Conservation (phyloP, 345 rosid species). For the Pistacia integerrima region DNA sequence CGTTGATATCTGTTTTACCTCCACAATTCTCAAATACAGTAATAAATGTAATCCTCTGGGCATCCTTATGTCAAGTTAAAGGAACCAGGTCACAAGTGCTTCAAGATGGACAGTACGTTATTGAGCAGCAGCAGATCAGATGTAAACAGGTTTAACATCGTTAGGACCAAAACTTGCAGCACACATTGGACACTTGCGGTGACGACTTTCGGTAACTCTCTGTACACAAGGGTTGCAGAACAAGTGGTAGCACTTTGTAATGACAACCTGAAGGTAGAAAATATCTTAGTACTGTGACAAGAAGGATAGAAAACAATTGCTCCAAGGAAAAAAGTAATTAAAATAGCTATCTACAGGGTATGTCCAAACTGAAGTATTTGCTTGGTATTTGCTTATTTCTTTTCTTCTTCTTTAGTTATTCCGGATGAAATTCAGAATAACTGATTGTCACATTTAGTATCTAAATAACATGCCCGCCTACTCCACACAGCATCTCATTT, state of each 20-base stretch:
- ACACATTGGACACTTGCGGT: conserved; percentile 87
- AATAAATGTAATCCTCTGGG: conserved; percentile 22
- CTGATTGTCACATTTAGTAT: neutral
- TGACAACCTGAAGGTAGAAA: conserved; percentile 65
- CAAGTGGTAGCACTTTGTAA: conserved; percentile 93
- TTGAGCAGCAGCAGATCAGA: conserved; percentile 39
- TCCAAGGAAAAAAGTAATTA: neutral
- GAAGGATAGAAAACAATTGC: neutral
- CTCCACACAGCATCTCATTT: neutral
- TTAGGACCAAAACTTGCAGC: conserved; percentile 81
- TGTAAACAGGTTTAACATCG: conserved; percentile 94
- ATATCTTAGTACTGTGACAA: conserved; percentile 2
- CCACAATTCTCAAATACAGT: conserved; percentile 16
- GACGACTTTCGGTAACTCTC: conserved; percentile 69
- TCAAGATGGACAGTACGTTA: neutral
- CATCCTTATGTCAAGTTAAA: conserved; percentile 16
- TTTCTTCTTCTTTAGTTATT: neutral
- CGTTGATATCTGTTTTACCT: conserved; percentile 4
- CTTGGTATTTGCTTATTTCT: neutral
- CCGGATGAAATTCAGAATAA: neutral
- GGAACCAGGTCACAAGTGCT: neutral
- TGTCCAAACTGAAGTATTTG: too few species aligned
- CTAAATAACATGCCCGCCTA: neutral
- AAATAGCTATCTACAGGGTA: neutral
- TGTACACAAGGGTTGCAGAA: conserved; percentile 90